A percentile compares a stretch with the other conserved stretches of the same genome.
phyloP scores from a whole-genome alignment of 2,329 filamentous ascomycete species.

The Trichoderma afroharzianum region DNA sequence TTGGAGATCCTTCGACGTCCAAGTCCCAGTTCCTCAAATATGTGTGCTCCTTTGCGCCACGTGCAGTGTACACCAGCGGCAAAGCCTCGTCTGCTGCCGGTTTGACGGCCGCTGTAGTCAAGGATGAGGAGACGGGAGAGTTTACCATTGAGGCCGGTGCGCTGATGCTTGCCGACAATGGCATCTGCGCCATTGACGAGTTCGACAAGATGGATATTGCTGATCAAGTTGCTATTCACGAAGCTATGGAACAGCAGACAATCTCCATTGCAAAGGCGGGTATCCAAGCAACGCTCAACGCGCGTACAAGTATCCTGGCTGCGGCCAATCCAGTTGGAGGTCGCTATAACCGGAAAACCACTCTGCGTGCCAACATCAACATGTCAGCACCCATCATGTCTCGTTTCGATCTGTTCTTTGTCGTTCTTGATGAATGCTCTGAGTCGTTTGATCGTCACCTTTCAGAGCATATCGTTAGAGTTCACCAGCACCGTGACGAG shows the following conservation, averaged over 20 bases:
- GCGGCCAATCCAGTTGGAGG: constrained; percentile 95
- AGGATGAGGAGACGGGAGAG: constrained; percentile 97
- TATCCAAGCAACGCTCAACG: constrained; percentile 96
- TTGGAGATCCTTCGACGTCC: constrained; percentile 93
- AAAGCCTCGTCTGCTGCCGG: constrained; percentile 96
- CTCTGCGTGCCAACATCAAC: constrained; percentile 91
- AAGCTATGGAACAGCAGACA: constrained; percentile 99
- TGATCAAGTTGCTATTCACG: constrained; percentile 98
- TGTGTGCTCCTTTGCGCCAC: constrained; percentile 92
- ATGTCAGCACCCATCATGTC: constrained; percentile 99
- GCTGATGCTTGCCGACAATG: constrained; percentile 94
- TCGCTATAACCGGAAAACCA: constrained; percentile 95
- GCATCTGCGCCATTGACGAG: constrained; percentile 97
- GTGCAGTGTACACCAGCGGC: constrained; percentile 94
- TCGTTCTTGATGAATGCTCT: constrained; percentile 95
- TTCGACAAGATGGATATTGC: constrained; percentile 99
- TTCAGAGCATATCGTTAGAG: constrained; percentile 88
- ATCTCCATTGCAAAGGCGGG: constrained; percentile 98
- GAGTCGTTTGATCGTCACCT: constrained; percentile 86
- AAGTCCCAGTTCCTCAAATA: constrained; percentile 99
- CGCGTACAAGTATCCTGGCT: constrained; percentile 89
- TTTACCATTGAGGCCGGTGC: constrained; percentile 98
- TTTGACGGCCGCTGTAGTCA: constrained; percentile 94
- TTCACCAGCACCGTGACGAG: constrained; percentile 89
- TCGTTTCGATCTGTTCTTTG: constrained; percentile 97